Base-by-base conservation (phyloP, 345 rosid genomes). In the Citrus unshiu region DNA sequence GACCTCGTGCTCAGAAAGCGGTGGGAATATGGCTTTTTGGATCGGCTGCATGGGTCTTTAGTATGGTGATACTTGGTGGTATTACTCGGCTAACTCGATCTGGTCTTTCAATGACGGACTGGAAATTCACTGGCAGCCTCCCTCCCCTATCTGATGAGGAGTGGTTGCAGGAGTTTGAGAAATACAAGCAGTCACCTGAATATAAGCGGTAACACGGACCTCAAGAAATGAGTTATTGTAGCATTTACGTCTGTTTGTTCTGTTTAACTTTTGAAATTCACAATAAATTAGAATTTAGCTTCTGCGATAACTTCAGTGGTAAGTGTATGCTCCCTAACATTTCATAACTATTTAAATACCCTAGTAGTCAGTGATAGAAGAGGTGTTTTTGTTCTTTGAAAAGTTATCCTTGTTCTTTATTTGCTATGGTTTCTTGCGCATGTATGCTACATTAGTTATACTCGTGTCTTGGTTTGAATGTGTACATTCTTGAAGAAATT, bases 21-120 rank as follows among this genome's bases (percentile, higher is more conserved):
- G 97, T 96, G 24, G 99, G 95, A 4, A 88, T 89, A 60, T 96
- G 99, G 99, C 93, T 96, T 73, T 94, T 96, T 73, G 92, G 98
- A 24, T 96, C 98, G 4, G 95, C 99, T 19, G 95, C 97, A 10
- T 96, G 95, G 97, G 97, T 94, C 40, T 94, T 94, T 78, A 96
- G 91, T 77, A 93, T 93, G 99, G 98, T 96, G 63, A 81, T 96
- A 10, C 87, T 94, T 43, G 99, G 99, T 51, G 97, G 98, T 68
- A 82, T 90, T 4, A 94, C 99, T 5, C 87, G 97, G 25, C 89
- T 96, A 68, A 94, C 97, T 8, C 88, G 97, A 34, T 96, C 97
- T 54, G 98, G 97, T 79, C 95, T 96, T 73, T 94, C 99, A 1
- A 94, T 96, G 97, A 96, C 98, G 51, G 98, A 94, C 68, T 94